Evolutionary conservation across 768 basidiomycete species (phyloP).

Genomic region (Strobilomyces echinocephalus): DNA sequence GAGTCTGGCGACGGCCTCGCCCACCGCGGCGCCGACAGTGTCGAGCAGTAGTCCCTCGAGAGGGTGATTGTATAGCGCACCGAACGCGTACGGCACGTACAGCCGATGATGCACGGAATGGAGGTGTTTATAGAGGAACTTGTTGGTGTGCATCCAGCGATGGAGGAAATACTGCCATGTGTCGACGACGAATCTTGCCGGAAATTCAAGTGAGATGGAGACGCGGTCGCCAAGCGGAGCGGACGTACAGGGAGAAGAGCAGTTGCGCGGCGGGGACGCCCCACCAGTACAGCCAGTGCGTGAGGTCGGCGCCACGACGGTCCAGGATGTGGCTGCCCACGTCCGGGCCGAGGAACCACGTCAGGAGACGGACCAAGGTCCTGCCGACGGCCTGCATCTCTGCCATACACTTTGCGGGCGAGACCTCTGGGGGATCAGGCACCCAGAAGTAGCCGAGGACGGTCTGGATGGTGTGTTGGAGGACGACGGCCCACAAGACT

Average conservation of each 20-base stretch:
- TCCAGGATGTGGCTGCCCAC: conserved; percentile 35
- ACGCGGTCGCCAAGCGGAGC: neutral
- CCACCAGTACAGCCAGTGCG: conserved; percentile 90
- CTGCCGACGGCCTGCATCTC: conserved; percentile 39
- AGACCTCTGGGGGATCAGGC: conserved; percentile 35
- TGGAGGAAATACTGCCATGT: conserved; percentile 99
- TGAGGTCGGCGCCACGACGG: conserved; percentile 37
- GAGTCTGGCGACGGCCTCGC: conserved; percentile 65
- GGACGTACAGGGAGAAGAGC: conserved; percentile 77
- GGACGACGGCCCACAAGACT: conserved; percentile 75
- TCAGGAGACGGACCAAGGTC: conserved; percentile 37
- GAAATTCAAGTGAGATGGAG: neutral
- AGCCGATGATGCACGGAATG: conserved; percentile 95
- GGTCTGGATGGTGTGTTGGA: conserved; percentile 88
- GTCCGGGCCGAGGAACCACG: conserved; percentile 39
- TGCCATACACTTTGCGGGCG: conserved; percentile 36
- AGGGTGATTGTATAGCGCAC: conserved; percentile 96
- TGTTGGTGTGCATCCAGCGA: conserved; percentile 85
- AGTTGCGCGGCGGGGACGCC: conserved; percentile 71
- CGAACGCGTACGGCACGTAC: conserved; percentile 95
- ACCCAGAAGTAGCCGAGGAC: conserved; percentile 66
- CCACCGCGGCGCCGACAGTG: conserved; percentile 70
- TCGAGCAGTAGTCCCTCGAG: conserved; percentile 92
- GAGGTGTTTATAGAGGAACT: conserved; percentile 83
- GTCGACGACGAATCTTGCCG: conserved; percentile 80